Conservation (phyloP, 257 asterid genomes). For the Thymus quinquecostatus region DNA sequence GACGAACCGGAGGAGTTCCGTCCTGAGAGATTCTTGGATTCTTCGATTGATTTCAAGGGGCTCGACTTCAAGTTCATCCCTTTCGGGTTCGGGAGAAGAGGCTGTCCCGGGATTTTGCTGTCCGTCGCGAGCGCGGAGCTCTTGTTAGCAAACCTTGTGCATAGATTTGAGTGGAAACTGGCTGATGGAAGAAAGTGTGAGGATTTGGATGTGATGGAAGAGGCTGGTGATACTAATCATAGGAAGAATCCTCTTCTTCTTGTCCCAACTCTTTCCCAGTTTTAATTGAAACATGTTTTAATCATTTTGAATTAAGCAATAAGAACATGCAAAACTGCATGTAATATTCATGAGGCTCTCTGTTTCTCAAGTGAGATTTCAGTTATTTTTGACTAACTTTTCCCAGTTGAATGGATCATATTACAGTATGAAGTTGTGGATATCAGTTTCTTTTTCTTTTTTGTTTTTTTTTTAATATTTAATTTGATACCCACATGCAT, state of each 20-base stretch:
- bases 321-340: too few species aligned
- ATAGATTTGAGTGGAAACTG: constrained; percentile 36
- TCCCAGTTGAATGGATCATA: too few species aligned
- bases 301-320: too few species aligned
- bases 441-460: too few species aligned
- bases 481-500: too few species aligned
- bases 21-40: constrained; percentile 51
- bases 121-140: constrained; percentile 16
- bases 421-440: too few species aligned
- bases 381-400: too few species aligned
- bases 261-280: neutral
- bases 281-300: neutral
- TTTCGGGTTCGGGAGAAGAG: constrained; percentile 46
- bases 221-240: constrained; percentile 1
- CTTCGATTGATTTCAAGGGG: constrained; percentile 29
- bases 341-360: too few species aligned
- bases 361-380: too few species aligned
- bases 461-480: too few species aligned
- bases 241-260: constrained; percentile 8
- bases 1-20: constrained; percentile 42
- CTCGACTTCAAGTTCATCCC: constrained; percentile 38
- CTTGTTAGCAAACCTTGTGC: constrained; percentile 28
- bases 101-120: constrained; percentile 41
- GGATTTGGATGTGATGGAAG: constrained; percentile 5
- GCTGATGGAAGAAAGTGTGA: constrained; percentile 12